Evolutionary conservation across 2,329 filamentous ascomycete genomes (phyloP).

Genomic region (Polytolypa hystricis): DNA sequence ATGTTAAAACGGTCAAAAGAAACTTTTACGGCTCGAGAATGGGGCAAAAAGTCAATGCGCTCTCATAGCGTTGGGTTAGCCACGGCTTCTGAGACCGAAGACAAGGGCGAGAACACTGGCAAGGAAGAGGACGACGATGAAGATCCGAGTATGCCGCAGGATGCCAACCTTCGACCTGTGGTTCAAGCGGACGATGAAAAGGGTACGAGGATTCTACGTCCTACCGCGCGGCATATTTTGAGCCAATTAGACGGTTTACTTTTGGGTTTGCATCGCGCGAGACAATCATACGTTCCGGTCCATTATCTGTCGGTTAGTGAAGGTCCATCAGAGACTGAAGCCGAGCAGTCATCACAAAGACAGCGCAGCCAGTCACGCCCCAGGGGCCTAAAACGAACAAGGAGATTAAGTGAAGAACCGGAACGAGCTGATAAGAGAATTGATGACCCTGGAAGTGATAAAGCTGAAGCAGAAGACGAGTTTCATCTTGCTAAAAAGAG

Average conservation of each 20-base stretch:
- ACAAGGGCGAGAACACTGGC: conserved; percentile 10
- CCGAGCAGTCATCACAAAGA: conserved; percentile 15
- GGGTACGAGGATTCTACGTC: conserved; percentile 54
- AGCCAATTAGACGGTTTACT: conserved; percentile 59
- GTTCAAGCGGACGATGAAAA: conserved; percentile 60
- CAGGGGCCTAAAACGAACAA: conserved; percentile 16
- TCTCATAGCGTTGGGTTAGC: conserved; percentile 8
- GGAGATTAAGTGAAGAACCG: too few relatives aligned
- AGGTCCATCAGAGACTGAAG: conserved; percentile 21
- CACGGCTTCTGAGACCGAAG: conserved; percentile 12
- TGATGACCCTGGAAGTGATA: background rate
- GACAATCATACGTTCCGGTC: conserved; percentile 38
- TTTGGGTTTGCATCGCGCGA: conserved; percentile 56
- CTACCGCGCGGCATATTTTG: conserved; percentile 60
- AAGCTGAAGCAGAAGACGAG: conserved; percentile 5
- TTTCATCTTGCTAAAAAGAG: conserved; percentile 2
- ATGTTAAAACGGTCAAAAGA: conserved; percentile 59
- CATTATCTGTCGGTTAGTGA: conserved; percentile 20
- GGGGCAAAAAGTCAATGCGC: conserved; percentile 11
- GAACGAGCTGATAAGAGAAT: background rate
- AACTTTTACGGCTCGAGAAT: conserved; percentile 41
- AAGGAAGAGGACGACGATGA: conserved; percentile 14
- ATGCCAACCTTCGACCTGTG: conserved; percentile 32
- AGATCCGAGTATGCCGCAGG: conserved; percentile 11
- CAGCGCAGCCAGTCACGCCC: conserved; percentile 12